phyloP scores from a whole-genome alignment of 441 rosid genomes.

The Syzygium malaccense region DNA sequence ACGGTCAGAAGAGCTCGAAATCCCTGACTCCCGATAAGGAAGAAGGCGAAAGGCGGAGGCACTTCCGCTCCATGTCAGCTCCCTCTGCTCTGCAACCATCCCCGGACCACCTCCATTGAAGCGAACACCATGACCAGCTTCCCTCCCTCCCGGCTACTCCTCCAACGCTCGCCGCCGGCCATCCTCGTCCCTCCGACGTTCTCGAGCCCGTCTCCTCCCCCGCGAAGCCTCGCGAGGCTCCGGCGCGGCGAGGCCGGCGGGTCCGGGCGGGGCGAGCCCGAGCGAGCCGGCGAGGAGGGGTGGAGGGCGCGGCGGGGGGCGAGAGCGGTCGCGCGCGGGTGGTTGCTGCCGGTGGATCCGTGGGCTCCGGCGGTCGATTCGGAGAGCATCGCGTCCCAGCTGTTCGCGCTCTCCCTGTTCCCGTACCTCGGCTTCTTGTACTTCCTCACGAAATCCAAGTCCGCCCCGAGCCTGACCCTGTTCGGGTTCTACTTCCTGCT shows the following conservation, averaged over 20 bases:
- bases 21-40: background rate
- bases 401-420: constrained; percentile 66
- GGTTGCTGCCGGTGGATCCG: constrained; percentile 70
- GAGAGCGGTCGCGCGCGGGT: constrained; percentile 28
- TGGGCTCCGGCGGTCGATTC: constrained; percentile 81
- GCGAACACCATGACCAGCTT: background rate
- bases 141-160: background rate
- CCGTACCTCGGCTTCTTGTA: constrained; percentile 80
- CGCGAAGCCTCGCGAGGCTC: background rate
- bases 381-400: constrained; percentile 75
- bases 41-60: background rate
- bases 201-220: constrained; percentile 11
- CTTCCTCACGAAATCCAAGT: constrained; percentile 76
- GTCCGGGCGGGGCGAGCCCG: background rate
- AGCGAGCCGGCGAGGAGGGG: background rate
- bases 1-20: background rate
- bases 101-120: background rate
- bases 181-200: background rate
- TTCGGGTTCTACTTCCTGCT: constrained; percentile 95
- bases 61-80: background rate
- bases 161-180: background rate
- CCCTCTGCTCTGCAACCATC: background rate
- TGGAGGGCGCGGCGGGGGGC: constrained; percentile 6
- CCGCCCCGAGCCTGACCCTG: constrained; percentile 75
- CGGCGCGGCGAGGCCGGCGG: background rate